phyloP scores from a whole-genome alignment of 495 filamentous ascomycete species.

The Penicillium riverlandense region DNA sequence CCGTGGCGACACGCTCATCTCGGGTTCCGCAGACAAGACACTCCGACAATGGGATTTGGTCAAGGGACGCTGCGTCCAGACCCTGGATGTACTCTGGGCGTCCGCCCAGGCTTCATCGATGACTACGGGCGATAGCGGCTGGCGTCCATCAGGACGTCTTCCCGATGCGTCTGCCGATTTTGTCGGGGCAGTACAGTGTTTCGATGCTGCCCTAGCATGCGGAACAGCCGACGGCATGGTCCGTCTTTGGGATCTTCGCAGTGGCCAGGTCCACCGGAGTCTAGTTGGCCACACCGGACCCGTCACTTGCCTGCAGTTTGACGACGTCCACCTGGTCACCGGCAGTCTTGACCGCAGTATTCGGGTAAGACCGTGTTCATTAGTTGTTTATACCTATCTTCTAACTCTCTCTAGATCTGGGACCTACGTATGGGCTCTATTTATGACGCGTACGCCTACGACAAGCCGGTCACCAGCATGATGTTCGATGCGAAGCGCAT shows the following conservation, averaged over 20 bases:
- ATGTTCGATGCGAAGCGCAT: conserved; percentile 94
- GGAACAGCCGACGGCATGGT: conserved; percentile 98
- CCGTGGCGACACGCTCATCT: conserved; percentile 79
- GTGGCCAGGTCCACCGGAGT: conserved; percentile 92
- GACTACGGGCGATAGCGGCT: conserved; percentile 46
- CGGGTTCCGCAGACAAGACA: conserved; percentile 95
- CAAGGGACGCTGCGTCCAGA: conserved; percentile 94
- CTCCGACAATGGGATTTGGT: conserved; percentile 95
- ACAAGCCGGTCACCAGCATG: conserved; percentile 90
- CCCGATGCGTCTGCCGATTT: conserved; percentile 76
- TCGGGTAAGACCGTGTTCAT: conserved; percentile 54
- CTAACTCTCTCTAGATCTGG: conserved; percentile 68
- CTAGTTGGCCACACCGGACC: conserved; percentile 95
- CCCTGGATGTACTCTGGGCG: conserved; percentile 97
- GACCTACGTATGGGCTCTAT: conserved; percentile 95
- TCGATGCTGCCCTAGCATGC: conserved; percentile 95
- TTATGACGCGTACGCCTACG: conserved; percentile 93
- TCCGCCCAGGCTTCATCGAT: conserved; percentile 81
- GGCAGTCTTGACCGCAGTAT: conserved; percentile 92
- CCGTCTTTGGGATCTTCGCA: conserved; percentile 91
- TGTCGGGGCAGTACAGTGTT: conserved; percentile 91
- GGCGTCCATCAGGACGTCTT: conserved; percentile 50
- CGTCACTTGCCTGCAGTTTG: conserved; percentile 92
- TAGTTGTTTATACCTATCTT: not conserved
- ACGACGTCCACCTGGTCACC: conserved; percentile 91